A percentile compares a stretch with the other conserved stretches of the same genome.
phyloP scores from a whole-genome alignment of 192 early-diverging fungal genomes.

The Gaertneriomyces semiglobifer region DNA sequence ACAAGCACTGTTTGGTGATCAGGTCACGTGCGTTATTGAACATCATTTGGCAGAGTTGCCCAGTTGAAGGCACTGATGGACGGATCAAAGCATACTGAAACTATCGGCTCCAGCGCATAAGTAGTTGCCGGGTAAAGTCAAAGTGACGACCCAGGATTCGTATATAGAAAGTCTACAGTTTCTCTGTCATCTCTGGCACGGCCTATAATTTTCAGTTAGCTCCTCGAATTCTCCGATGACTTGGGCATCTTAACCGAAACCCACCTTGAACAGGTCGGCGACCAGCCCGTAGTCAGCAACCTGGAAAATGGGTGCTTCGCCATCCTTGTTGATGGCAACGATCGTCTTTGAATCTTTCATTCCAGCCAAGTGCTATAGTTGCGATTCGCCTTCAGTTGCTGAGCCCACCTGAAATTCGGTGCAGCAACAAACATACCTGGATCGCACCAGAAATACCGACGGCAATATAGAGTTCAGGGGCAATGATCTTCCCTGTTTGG shows the following conservation, averaged over 20 bases:
- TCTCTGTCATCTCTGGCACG: conserved; percentile 89
- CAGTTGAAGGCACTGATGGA: too few relatives aligned
- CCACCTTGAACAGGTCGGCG: conserved; percentile 82
- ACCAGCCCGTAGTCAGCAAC: conserved; percentile 96
- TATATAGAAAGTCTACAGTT: conserved; percentile 30
- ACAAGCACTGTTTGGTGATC: too few relatives aligned
- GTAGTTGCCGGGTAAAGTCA: too few relatives aligned
- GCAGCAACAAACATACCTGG: conserved; percentile 32
- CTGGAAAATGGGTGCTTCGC: conserved; percentile 95
- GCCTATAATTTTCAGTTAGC: conserved; percentile 32
- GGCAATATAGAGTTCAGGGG: conserved; percentile 92
- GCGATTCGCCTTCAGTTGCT: background rate
- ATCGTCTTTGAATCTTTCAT: conserved; percentile 99
- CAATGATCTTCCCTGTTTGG: conserved; percentile 97
- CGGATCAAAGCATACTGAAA: too few relatives aligned
- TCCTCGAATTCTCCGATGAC: background rate
- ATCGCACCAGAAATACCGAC: conserved; percentile 97
- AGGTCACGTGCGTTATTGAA: too few relatives aligned
- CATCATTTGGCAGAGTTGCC: too few relatives aligned
- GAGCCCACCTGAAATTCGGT: background rate
- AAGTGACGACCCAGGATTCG: too few relatives aligned
- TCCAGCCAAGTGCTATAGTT: conserved; percentile 83
- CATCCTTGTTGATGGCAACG: conserved; percentile 98
- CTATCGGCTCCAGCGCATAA: too few relatives aligned
- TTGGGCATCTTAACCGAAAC: background rate